These are phyloP conservation scores for Cyberlindnera bimundalis DNA, from an alignment of 805 yeast genomes.

Conservation along the genomic window DNA sequence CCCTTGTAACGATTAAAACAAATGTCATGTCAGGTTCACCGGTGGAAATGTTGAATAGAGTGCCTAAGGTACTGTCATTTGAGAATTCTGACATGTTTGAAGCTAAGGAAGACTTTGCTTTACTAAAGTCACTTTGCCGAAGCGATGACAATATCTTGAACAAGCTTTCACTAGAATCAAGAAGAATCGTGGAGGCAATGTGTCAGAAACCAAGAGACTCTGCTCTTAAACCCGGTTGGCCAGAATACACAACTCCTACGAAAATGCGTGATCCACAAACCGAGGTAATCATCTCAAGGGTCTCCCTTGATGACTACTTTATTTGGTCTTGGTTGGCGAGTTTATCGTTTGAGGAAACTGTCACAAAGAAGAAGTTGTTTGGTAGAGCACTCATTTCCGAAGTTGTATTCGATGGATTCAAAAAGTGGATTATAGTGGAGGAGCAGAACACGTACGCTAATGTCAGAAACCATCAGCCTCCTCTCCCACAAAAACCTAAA, in stretches of 20 bases:
- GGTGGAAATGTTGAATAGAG: slow-evolving; percentile 56
- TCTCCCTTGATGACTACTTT: slow-evolving; percentile 79
- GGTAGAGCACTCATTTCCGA: slow-evolving; percentile 83
- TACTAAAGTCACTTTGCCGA: slow-evolving; percentile 68
- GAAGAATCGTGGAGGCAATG: slow-evolving; percentile 46
- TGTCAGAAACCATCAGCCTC: slow-evolving; percentile 22
- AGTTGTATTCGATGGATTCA: slow-evolving; percentile 71
- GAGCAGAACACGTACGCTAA: slow-evolving; percentile 48
- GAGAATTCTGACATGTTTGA: slow-evolving; percentile 67
- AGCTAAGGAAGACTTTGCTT: slow-evolving; percentile 73
- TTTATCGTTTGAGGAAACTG: slow-evolving; percentile 69
- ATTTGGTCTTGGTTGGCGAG: slow-evolving; percentile 91
- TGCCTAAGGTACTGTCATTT: slow-evolving; percentile 59
- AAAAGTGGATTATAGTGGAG: slow-evolving; percentile 74
- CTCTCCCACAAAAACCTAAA: slow-evolving; percentile 22
- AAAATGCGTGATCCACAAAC: slow-evolving; percentile 18
- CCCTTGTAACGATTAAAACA: slow-evolving; percentile 54
- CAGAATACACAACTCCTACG: slow-evolving; percentile 30
- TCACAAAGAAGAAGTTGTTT: slow-evolving; percentile 59
- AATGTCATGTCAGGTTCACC: slow-evolving; percentile 41
- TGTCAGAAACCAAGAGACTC: slow-evolving; percentile 32
- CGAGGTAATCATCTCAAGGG: slow-evolving; percentile 46
- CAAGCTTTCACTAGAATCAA: slow-evolving; percentile 71
- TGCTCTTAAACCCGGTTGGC: slow-evolving; percentile 41
- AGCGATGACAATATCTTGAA: slow-evolving; percentile 52